A percentile compares a stretch with the other conserved stretches of the same genome.
These are phyloP conservation scores for Chaetomium tenue DNA, from an alignment of 495 filamentous ascomycete species.

Conservation along the genomic window DNA sequence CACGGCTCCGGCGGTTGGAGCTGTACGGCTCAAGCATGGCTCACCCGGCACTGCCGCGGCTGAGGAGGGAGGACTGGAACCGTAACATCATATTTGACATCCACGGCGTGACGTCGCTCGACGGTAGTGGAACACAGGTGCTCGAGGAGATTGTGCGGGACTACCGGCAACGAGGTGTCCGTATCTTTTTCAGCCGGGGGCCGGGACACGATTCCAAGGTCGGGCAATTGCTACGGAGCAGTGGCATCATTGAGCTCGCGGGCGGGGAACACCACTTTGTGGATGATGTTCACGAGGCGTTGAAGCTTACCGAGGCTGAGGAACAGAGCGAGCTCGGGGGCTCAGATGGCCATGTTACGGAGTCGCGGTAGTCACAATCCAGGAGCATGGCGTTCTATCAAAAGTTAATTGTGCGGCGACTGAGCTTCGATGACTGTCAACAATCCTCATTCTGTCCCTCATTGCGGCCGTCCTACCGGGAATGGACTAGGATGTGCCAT, in stretches of 20 bases:
- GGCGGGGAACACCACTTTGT: constrained; percentile 79
- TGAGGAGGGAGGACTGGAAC: constrained; percentile 70
- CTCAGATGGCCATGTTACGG: not conserved
- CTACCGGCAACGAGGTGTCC: constrained; percentile 68
- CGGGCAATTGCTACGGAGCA: constrained; percentile 68
- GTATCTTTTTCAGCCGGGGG: constrained; percentile 85
- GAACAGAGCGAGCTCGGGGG: constrained; percentile 27
- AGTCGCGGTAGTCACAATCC: not conserved
- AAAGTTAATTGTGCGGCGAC: not conserved
- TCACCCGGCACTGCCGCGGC: constrained; percentile 81
- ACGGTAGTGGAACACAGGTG: constrained; percentile 90
- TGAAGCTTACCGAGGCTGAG: constrained; percentile 74
- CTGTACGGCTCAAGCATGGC: constrained; percentile 79
- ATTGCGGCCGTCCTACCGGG: not conserved
- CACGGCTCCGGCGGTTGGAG: constrained; percentile 76
- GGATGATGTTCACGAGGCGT: constrained; percentile 74
- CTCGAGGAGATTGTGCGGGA: constrained; percentile 79
- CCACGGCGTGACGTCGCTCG: constrained; percentile 87
- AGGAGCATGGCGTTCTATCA: not conserved
- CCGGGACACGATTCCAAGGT: constrained; percentile 61
- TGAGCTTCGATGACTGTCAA: not conserved
- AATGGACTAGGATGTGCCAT: not conserved
- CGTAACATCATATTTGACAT: constrained; percentile 94
- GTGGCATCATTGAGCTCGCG: constrained; percentile 77
- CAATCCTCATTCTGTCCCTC: not conserved